Conservation (phyloP, 108 stramenopile species). For the Hondaea fermentalgiana region DNA sequence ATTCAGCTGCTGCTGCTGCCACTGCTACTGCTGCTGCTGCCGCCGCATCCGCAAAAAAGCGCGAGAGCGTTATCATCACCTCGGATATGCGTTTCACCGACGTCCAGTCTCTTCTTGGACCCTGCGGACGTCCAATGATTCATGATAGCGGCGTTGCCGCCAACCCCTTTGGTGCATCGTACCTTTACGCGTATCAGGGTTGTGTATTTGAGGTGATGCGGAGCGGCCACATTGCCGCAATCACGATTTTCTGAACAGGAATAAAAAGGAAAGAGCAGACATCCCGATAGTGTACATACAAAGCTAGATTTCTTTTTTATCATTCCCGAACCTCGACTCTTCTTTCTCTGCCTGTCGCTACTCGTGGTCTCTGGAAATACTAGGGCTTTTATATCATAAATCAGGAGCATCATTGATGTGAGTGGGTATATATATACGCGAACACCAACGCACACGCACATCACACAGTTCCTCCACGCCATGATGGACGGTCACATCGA, state of each 20-base stretch:
- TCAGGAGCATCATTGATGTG: no score
- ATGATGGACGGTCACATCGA: no score
- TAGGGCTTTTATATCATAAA: no score
- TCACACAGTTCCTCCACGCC: no score
- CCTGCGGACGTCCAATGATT: constrained; percentile 7
- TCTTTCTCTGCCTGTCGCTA: no score
- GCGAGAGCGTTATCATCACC: background rate
- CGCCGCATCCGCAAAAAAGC: background rate
- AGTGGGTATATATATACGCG: no score
- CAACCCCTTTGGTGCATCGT: background rate
- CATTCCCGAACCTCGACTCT: no score
- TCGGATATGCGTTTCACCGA: background rate
- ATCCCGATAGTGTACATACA: no score
- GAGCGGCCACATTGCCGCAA: background rate
- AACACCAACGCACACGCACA: no score
- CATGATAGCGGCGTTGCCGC: background rate
- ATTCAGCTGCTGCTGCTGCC: background rate
- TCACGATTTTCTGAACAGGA: background rate
- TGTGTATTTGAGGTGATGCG: background rate
- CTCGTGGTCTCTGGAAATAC: no score
- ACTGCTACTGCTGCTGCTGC: background rate
- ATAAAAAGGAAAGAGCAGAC: no score
- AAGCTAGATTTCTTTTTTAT: no score
- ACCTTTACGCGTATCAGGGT: background rate
- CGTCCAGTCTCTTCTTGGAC: background rate